Base-by-base conservation (phyloP, 495 filamentous ascomycete genomes). In the Penicillium paradoxum region DNA sequence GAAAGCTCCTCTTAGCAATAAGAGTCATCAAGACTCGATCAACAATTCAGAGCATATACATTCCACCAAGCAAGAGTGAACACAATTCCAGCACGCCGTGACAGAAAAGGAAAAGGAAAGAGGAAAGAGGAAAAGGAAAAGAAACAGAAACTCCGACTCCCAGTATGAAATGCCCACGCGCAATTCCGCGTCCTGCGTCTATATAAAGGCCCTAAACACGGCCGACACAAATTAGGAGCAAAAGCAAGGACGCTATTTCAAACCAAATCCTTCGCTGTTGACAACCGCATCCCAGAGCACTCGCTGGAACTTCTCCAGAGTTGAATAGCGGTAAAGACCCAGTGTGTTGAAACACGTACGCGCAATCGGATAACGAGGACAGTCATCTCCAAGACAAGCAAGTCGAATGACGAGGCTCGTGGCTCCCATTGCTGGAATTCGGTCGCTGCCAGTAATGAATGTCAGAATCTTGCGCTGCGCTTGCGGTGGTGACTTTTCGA, bases 361-460 rank as follows among this genome's bases (percentile, higher is more conserved):
- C 19, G 91, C 91, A 6, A 86, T 86, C 14, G 91, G 91, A 60
- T 88, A 96, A 37, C 91, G 75, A 19, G 79, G 70, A 54, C 74
- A 75, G 57, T 95, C 86, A 36, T 90, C 82, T 4, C 90, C 90
- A 25, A 92, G 72, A 57, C 88, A 90, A 30, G 77, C 76, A 21
- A 96, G 70, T 51, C 83, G 81, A 34, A 97, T 88, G 8, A 84
- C 78, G 46, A 96, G 73, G 58, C 83, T 90, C 25, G 89, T 88
- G 13, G 90, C 87, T 2, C 91, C 91, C 83, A 90, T 91, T 6
- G 91, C 92, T 4, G 91, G 91, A 47, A 96, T 90, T 14, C 91
- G 83, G 60, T 97, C 91, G 53, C 89, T 93, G 2, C 91, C 90
- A n/a, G 91, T 97, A 58, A 97, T 86, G 58, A 97, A 97, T 14